These are phyloP conservation scores for Arabidopsis suecica DNA, from an alignment of 345 rosid species.

Conservation along the genomic window DNA sequence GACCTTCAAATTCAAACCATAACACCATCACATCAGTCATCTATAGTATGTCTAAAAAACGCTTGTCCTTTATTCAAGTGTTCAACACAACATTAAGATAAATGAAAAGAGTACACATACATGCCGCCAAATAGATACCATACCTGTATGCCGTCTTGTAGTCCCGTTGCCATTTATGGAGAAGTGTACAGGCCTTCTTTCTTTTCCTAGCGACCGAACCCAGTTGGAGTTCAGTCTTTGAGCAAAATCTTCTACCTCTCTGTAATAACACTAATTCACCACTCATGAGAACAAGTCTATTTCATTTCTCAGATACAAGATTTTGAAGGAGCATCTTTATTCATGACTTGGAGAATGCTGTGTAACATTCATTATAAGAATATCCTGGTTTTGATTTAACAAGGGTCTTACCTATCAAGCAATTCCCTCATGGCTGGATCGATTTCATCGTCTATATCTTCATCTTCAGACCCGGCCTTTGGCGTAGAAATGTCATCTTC, in stretches of 20 bases:
- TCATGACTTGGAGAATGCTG: slow-evolving; percentile 8
- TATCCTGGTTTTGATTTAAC: background rate
- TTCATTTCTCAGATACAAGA: slow-evolving; percentile 12
- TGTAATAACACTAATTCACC: slow-evolving; percentile 37
- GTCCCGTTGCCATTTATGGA: slow-evolving; percentile 64
- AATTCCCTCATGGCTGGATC: slow-evolving; percentile 84
- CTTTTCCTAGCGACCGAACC: slow-evolving; percentile 64
- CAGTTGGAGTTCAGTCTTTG: slow-evolving; percentile 84
- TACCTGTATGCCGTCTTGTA: slow-evolving; percentile 58
- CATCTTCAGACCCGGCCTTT: slow-evolving; percentile 64
- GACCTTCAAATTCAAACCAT: slow-evolving; percentile 34
- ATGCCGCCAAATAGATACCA: slow-evolving; percentile 20
- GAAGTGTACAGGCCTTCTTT: slow-evolving; percentile 55
- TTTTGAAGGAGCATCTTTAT: slow-evolving; percentile 7
- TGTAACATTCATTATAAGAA: background rate
- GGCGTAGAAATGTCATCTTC: slow-evolving; percentile 51
- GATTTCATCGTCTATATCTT: slow-evolving; percentile 72
- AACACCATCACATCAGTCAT: slow-evolving; percentile 27
- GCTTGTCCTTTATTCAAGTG: background rate
- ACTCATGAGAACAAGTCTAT: slow-evolving; percentile 15
- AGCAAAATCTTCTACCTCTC: slow-evolving; percentile 96
- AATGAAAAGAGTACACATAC: background rate
- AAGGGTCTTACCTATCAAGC: slow-evolving; percentile 70
- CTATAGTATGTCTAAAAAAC: background rate
- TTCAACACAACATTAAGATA: slow-evolving; percentile 23